These are phyloP conservation scores for Neurospora sp. DNA, from an alignment of 495 filamentous ascomycete genomes.

Conservation along the genomic window DNA sequence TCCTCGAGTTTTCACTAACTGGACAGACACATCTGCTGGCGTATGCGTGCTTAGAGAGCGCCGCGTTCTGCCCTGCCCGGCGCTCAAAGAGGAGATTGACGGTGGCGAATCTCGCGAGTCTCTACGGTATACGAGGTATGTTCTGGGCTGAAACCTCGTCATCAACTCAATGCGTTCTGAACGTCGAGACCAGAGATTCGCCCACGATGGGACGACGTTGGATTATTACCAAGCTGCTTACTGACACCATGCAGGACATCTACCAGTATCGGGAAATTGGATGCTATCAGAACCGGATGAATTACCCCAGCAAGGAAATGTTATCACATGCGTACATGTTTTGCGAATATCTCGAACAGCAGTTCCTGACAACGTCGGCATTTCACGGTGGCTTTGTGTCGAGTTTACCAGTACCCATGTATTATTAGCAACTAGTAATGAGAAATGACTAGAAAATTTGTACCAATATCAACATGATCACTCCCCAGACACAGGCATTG, in stretches of 20 bases:
- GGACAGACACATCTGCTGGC: too few species aligned
- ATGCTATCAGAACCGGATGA: neutral
- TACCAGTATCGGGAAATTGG: neutral
- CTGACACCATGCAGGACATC: neutral
- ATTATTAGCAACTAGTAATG: neutral
- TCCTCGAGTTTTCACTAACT: too few species aligned
- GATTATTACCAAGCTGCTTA: neutral
- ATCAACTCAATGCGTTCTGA: neutral
- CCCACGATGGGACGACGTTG: neutral
- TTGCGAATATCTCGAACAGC: neutral
- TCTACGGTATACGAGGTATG: neutral
- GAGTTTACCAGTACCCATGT: neutral
- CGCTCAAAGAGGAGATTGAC: too few species aligned
- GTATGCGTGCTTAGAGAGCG: too few species aligned
- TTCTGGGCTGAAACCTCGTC: neutral
- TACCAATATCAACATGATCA: neutral
- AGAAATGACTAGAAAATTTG: neutral
- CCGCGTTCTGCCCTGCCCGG: too few species aligned
- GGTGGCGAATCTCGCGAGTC: too few species aligned
- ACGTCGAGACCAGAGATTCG: neutral
- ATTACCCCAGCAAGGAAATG: neutral
- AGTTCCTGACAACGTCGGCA: neutral
- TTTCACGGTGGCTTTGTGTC: neutral
- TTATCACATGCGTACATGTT: neutral
- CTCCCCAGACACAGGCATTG: neutral